These are phyloP conservation scores for Passalora sequoiae DNA, from an alignment of 2,329 filamentous ascomycete species.

Conservation along the genomic window DNA sequence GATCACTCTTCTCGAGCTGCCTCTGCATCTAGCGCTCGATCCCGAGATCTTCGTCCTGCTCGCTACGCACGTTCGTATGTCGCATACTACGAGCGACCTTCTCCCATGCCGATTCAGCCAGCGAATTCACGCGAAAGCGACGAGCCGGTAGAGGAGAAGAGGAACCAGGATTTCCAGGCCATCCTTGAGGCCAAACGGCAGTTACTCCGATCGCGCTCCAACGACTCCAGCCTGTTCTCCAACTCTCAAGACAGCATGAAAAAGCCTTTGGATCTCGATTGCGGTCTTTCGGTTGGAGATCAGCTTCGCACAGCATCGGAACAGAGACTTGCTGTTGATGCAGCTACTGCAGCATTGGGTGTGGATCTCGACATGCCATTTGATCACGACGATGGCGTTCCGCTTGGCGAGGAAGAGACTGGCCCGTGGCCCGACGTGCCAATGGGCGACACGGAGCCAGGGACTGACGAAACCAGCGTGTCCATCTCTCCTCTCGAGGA, in stretches of 20 bases:
- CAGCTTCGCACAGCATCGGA: constrained; percentile 2
- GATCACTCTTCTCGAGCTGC: background rate
- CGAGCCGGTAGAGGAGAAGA: background rate
- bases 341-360: background rate
- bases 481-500: background rate
- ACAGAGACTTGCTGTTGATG: background rate
- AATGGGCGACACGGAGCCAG: constrained; percentile 1
- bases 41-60: background rate
- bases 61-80: constrained; percentile 3
- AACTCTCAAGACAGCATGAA: background rate
- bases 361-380: constrained; percentile 2
- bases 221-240: constrained; percentile 1
- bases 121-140: background rate
- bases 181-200: background rate
- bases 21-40: background rate
- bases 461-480: background rate
- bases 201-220: background rate
- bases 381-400: background rate
- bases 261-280: background rate
- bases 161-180: background rate
- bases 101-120: constrained; percentile 1
- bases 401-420: constrained; percentile 1
- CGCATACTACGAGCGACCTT: constrained; percentile 2
- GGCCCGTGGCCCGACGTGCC: background rate
- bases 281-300: background rate